Conservation (phyloP, 345 rosid genomes). For the Luvunga scandens region DNA sequence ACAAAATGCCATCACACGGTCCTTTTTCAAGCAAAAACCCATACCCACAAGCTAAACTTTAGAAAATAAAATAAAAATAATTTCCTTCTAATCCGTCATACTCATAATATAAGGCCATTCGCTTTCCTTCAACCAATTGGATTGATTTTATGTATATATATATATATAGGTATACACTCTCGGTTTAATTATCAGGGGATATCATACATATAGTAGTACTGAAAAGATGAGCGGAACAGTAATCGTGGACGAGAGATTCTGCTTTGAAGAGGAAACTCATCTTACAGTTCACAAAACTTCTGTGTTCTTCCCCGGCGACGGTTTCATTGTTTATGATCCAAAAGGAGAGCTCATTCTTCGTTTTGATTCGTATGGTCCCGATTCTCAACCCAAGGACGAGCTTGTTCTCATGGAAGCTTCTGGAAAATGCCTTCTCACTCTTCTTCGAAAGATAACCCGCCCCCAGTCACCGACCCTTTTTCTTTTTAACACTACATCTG, state of each 20-base stretch:
- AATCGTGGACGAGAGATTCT: constrained; percentile 32
- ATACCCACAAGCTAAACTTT: too few species aligned
- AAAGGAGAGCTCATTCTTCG: constrained; percentile 26
- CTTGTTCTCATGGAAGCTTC: constrained; percentile 43
- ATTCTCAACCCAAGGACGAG: constrained; percentile 27
- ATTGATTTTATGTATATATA: too few species aligned
- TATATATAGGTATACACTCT: too few species aligned
- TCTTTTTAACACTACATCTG: not conserved
- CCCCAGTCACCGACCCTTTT: not conserved
- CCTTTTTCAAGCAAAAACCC: too few species aligned
- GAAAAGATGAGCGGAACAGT: not conserved
- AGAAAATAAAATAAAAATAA: too few species aligned
- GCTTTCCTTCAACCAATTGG: too few species aligned
- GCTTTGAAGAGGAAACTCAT: constrained; percentile 27
- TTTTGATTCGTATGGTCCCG: constrained; percentile 34
- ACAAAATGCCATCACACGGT: too few species aligned
- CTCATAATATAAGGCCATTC: too few species aligned
- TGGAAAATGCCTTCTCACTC: constrained; percentile 44
- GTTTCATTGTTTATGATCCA: constrained; percentile 31
- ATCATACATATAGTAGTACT: too few species aligned
- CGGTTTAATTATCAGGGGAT: too few species aligned
- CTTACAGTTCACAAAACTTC: constrained; percentile 35
- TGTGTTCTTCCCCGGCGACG: constrained; percentile 42
- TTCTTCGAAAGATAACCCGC: constrained; percentile 30
- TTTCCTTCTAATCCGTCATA: too few species aligned